These are phyloP conservation scores for Diaporthe citriasiana DNA, from an alignment of 2,329 filamentous ascomycete genomes.

Conservation along the genomic window DNA sequence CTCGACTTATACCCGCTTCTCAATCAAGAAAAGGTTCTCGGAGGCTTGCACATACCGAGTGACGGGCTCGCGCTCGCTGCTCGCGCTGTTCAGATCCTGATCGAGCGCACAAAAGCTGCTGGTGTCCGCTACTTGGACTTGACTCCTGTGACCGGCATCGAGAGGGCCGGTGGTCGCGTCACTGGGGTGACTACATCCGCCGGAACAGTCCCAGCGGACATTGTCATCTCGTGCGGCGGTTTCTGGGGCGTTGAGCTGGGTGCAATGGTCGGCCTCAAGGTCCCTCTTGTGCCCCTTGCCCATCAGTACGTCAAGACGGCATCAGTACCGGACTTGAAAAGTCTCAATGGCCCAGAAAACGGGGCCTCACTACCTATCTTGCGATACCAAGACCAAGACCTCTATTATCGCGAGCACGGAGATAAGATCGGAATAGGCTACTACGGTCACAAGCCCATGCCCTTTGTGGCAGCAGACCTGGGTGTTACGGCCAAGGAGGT, in stretches of 20 bases:
- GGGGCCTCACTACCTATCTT: constrained; percentile 70
- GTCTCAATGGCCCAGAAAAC: constrained; percentile 49
- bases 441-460: constrained; percentile 74
- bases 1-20: constrained; percentile 67
- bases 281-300: constrained; percentile 72
- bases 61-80: constrained; percentile 74
- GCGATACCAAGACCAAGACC: constrained; percentile 73
- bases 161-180: constrained; percentile 61
- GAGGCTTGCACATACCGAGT: constrained; percentile 71
- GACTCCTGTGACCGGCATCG: constrained; percentile 71
- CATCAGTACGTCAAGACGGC: constrained; percentile 77
- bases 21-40: constrained; percentile 66
- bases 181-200: constrained; percentile 68
- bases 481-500: constrained; percentile 67
- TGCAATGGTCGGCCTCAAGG: constrained; percentile 69
- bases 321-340: constrained; percentile 57
- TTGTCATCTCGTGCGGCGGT: constrained; percentile 73
- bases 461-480: constrained; percentile 67
- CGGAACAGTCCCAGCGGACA: constrained; percentile 68
- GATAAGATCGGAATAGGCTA: constrained; percentile 74
- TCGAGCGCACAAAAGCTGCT: constrained; percentile 68
- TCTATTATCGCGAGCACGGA: constrained; percentile 76
- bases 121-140: constrained; percentile 70
- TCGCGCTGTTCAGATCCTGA: constrained; percentile 72
- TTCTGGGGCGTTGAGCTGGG: constrained; percentile 78